Percentiles rank a stretch among this genome's conserved stretches.
Conservation (phyloP, 495 filamentous ascomycete genomes). For the Aspergillus coremiiformis region DNA sequence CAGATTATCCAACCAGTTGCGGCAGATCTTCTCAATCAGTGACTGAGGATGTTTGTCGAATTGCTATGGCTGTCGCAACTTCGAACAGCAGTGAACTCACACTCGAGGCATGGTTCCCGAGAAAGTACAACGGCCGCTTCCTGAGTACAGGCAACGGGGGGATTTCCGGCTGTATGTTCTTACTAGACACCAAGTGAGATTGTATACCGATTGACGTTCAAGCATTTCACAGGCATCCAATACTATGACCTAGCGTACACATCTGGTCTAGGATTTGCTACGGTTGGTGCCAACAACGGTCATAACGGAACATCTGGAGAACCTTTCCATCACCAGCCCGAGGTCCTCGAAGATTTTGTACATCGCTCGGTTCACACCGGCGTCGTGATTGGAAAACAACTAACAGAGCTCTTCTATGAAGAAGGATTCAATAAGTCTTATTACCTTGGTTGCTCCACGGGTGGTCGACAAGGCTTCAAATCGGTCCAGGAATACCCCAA, state of each 20-base stretch:
- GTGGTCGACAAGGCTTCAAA: slow-evolving; percentile 49
- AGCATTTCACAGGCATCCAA: slow-evolving; percentile 31
- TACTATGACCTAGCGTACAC: slow-evolving; percentile 41
- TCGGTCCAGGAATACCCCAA: slow-evolving; percentile 43
- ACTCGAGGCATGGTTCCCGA: slow-evolving; percentile 53
- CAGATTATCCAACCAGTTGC: slow-evolving; percentile 42
- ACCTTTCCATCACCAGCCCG: slow-evolving; percentile 44
- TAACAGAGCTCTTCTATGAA: slow-evolving; percentile 43
- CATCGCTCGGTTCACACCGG: slow-evolving; percentile 45
- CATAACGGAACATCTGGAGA: slow-evolving; percentile 48
- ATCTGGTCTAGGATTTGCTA: slow-evolving; percentile 45
- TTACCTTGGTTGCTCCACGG: slow-evolving; percentile 51
- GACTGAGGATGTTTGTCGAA: slow-evolving; percentile 45
- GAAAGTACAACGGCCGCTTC: slow-evolving; percentile 44
- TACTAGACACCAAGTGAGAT: no score
- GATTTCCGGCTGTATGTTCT: slow-evolving; percentile 44
- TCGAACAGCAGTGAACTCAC: slow-evolving; percentile 46
- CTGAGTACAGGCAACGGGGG: slow-evolving; percentile 52
- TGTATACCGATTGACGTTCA: no score
- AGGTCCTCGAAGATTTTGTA: slow-evolving; percentile 45
- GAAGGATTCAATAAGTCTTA: slow-evolving; percentile 41
- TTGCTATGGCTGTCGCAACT: slow-evolving; percentile 49
- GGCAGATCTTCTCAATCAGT: slow-evolving; percentile 33
- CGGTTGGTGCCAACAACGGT: slow-evolving; percentile 50
- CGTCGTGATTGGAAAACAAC: slow-evolving; percentile 43